Evolutionary conservation across 805 yeast genomes (phyloP).

Genomic region (Zygosaccharomyces bisporus): DNA sequence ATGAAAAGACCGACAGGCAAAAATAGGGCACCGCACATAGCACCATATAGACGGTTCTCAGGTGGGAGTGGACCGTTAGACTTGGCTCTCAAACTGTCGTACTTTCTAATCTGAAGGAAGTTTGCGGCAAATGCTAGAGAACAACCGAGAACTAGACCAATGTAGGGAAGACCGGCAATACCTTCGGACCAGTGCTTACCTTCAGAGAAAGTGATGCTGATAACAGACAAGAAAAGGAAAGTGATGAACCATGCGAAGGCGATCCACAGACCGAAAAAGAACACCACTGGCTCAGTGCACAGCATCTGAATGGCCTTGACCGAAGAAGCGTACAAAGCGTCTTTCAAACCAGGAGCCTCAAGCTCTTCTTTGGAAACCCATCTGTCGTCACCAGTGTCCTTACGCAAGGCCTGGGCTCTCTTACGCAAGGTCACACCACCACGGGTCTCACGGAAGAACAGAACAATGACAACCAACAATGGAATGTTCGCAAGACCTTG

Average conservation of each 20-base stretch:
- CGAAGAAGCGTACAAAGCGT: slow-evolving; percentile 4
- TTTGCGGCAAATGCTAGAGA: neutral
- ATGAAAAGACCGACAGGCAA: slow-evolving; percentile 5
- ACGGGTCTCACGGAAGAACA: slow-evolving; percentile 4
- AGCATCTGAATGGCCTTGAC: slow-evolving; percentile 6
- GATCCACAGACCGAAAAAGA: slow-evolving; percentile 7
- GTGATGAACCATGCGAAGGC: slow-evolving; percentile 6
- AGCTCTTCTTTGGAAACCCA: slow-evolving; percentile 5
- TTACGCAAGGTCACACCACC: slow-evolving; percentile 5
- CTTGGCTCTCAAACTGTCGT: neutral
- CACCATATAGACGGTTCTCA: slow-evolving; percentile 6
- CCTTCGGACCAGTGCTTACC: slow-evolving; percentile 6
- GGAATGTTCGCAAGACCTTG: slow-evolving; percentile 5
- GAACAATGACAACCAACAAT: neutral
- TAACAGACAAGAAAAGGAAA: slow-evolving; percentile 6
- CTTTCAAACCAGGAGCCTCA: slow-evolving; percentile 4
- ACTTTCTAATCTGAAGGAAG: slow-evolving; percentile 7
- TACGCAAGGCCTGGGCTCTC: slow-evolving; percentile 1
- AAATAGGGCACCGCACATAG: slow-evolving; percentile 4
- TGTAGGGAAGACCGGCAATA: slow-evolving; percentile 7
- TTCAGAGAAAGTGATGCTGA: slow-evolving; percentile 3
- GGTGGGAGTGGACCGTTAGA: slow-evolving; percentile 1
- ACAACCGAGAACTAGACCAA: neutral
- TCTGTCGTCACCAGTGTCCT: slow-evolving; percentile 4
- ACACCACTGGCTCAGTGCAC: slow-evolving; percentile 4